These are phyloP conservation scores for Phaeodactylum tricornutum DNA, from an alignment of 108 stramenopile genomes.

Conservation along the genomic window DNA sequence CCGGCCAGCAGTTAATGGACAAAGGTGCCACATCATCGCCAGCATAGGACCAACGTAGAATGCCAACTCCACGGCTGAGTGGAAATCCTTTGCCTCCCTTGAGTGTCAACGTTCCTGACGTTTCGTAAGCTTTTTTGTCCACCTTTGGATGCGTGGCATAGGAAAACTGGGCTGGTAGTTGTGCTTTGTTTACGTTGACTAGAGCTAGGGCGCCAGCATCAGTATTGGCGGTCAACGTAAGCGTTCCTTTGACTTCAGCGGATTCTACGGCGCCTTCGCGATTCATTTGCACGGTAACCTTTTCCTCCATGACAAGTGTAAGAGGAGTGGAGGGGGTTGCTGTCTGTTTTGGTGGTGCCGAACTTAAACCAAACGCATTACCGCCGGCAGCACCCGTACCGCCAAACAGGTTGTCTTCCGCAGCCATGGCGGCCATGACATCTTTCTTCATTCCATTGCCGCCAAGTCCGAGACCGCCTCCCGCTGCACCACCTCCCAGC, in stretches of 20 bases:
- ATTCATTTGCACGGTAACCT: constrained; percentile 78
- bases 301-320: constrained; percentile 84
- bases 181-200: constrained; percentile 74
- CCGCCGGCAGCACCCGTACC: constrained; percentile 26
- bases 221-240: constrained; percentile 94
- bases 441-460: constrained; percentile 78
- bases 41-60: constrained; percentile 87
- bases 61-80: constrained; percentile 83
- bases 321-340: constrained; percentile 81
- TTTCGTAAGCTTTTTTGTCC: constrained; percentile 86
- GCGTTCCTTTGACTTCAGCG: constrained; percentile 93
- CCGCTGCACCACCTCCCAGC: constrained; percentile 52
- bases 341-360: constrained; percentile 35
- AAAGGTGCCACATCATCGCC: constrained; percentile 88
- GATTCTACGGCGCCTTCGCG: constrained; percentile 90
- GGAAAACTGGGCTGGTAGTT: constrained; percentile 58
- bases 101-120: constrained; percentile 72
- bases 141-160: constrained; percentile 98
- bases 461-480: constrained; percentile 10
- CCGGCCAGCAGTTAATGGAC: constrained; percentile 98
- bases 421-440: constrained; percentile 91
- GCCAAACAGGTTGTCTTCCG: constrained; percentile 87
- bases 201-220: constrained; percentile 82
- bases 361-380: constrained; percentile 29
- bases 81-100: constrained; percentile 94